Conservation (phyloP, 2,329 filamentous ascomycete genomes). For the Byssochlamys sp. region DNA sequence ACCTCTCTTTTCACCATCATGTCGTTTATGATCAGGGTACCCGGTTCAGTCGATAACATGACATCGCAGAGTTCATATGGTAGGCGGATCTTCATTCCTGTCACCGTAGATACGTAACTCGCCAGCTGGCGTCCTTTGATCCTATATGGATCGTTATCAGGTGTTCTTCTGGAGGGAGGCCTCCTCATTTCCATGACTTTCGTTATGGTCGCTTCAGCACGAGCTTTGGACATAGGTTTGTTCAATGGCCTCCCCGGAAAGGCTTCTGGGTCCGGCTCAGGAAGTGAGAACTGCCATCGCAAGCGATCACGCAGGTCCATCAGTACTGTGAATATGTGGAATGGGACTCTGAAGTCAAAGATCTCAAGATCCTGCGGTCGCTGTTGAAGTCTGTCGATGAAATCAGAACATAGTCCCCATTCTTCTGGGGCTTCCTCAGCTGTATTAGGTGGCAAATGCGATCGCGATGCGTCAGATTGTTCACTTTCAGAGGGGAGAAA, state of each 20-base stretch:
- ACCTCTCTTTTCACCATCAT: background rate
- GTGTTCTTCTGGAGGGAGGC: background rate
- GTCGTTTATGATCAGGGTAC: background rate
- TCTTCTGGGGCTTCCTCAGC: background rate
- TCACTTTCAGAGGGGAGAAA: background rate
- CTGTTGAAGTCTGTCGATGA: constrained; percentile 1
- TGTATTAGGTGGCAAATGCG: background rate
- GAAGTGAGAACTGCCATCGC: background rate
- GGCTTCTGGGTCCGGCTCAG: background rate
- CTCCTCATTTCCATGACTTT: background rate
- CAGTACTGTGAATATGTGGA: background rate
- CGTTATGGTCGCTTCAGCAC: background rate
- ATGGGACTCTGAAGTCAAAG: background rate
- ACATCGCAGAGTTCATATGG: background rate
- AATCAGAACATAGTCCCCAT: background rate
- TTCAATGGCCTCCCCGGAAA: background rate
- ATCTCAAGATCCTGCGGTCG: background rate
- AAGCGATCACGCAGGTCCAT: background rate
- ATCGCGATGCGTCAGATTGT: background rate
- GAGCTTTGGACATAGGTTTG: background rate
- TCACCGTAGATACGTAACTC: background rate
- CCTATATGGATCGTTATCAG: background rate
- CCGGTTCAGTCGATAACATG: background rate
- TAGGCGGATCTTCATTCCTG: background rate
- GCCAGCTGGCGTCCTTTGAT: background rate